A percentile compares a stretch with the other conserved stretches of the same genome.
phyloP scores from a whole-genome alignment of 1,139 yeast genomes.

The Nakaseomyces glabratus region DNA sequence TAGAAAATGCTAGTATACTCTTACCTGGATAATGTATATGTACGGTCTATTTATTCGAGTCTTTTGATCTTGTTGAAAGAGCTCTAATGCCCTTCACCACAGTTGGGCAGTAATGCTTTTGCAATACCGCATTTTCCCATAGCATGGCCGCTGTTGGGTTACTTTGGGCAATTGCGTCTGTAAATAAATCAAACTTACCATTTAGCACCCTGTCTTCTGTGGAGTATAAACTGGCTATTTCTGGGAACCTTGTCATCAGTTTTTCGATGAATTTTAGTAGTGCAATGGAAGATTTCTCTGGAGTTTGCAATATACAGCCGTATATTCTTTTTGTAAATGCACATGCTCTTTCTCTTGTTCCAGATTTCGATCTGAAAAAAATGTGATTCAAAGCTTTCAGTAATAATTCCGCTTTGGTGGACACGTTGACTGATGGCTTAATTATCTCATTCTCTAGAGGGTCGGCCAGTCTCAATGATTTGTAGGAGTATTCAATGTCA shows the following conservation, averaged over 20 bases:
- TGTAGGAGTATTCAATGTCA: slow-evolving; percentile 78
- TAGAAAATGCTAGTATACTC: no score
- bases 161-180: slow-evolving; percentile 60
- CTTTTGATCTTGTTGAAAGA: slow-evolving; percentile 33
- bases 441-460: slow-evolving; percentile 45
- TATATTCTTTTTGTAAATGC: slow-evolving; percentile 80
- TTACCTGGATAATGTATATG: no score
- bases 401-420: slow-evolving; percentile 81
- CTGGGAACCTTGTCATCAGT: slow-evolving; percentile 58
- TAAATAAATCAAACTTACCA: slow-evolving; percentile 62
- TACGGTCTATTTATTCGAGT: slow-evolving; percentile 15
- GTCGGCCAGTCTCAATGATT: slow-evolving; percentile 68
- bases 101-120: slow-evolving; percentile 72
- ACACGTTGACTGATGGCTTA: slow-evolving; percentile 70
- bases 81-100: slow-evolving; percentile 51
- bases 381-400: slow-evolving; percentile 70
- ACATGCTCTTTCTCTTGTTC: slow-evolving; percentile 61
- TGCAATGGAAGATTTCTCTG: slow-evolving; percentile 82
- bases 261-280: slow-evolving; percentile 68
- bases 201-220: slow-evolving; percentile 82
- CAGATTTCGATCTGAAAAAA: slow-evolving; percentile 69
- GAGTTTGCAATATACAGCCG: slow-evolving; percentile 58
- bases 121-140: slow-evolving; percentile 77
- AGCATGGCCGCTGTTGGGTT: slow-evolving; percentile 82
- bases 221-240: slow-evolving; percentile 64